phyloP scores from a whole-genome alignment of 2,329 filamentous ascomycete genomes.

The Teratosphaeria viscida region DNA sequence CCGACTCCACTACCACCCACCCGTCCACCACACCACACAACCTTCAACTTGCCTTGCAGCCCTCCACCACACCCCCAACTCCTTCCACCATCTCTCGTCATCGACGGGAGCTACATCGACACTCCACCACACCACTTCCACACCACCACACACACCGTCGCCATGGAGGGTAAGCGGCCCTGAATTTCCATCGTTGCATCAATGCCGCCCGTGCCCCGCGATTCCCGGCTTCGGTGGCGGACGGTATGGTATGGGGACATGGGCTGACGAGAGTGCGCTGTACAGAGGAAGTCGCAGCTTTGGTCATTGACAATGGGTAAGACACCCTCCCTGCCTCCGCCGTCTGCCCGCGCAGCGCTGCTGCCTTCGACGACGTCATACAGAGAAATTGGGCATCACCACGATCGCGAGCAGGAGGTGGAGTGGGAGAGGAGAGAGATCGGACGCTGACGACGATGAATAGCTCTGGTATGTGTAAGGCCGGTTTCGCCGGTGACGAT shows the following conservation, averaged over 20 bases:
- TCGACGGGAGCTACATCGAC: not conserved
- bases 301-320: constrained; percentile 99
- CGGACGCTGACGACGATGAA: constrained; percentile 16
- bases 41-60: constrained; percentile 2
- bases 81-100: constrained; percentile 1
- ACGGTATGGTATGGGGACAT: not conserved
- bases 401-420: constrained; percentile 5
- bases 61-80: not conserved
- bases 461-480: constrained; percentile 99
- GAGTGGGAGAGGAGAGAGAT: constrained; percentile 1
- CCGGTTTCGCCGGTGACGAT: constrained; percentile 99
- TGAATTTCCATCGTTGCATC: constrained; percentile 6
- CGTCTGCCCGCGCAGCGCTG: constrained; percentile 15
- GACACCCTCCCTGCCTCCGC: constrained; percentile 33
- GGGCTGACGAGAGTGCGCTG: constrained; percentile 14
- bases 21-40: not conserved
- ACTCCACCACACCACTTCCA: not conserved
- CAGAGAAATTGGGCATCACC: constrained; percentile 5
- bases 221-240: not conserved
- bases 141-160: constrained; percentile 9
- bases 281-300: constrained; percentile 98
- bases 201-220: constrained; percentile 1
- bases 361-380: constrained; percentile 24
- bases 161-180: constrained; percentile 17
- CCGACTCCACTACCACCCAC: not conserved